Conservation (phyloP, 192 early-diverging fungal species). For the Linnemannia elongata region DNA sequence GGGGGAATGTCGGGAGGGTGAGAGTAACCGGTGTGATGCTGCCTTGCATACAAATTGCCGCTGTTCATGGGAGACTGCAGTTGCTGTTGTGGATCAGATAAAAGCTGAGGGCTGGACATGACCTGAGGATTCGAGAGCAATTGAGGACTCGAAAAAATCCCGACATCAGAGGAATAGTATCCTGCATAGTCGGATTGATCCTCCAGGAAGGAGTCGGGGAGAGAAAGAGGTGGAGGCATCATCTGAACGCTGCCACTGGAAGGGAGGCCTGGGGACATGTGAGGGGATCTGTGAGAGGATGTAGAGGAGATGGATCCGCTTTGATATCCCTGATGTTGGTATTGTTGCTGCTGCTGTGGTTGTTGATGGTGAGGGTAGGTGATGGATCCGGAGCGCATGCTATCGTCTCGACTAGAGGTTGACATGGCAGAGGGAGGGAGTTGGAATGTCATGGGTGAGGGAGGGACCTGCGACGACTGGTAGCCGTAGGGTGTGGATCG, state of each 20-base stretch:
- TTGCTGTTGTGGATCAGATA: not conserved
- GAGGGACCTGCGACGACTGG: slow-evolving; percentile 38
- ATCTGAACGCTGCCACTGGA: not conserved
- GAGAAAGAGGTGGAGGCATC: slow-evolving; percentile 39
- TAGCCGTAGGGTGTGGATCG: slow-evolving; percentile 46
- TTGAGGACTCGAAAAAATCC: slow-evolving; percentile 31
- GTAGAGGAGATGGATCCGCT: slow-evolving; percentile 15
- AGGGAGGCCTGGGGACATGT: slow-evolving; percentile 32
- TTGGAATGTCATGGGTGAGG: slow-evolving; percentile 30
- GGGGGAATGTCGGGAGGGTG: slow-evolving; percentile 9
- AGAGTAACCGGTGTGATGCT: not conserved
- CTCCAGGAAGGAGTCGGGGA: slow-evolving; percentile 46
- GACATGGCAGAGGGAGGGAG: slow-evolving; percentile 50
- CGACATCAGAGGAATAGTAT: slow-evolving; percentile 54
- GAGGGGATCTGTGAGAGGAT: slow-evolving; percentile 40
- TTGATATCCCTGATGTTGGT: not conserved
- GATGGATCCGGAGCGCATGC: slow-evolving; percentile 35
- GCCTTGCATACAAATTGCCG: slow-evolving; percentile 6
- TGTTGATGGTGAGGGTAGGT: slow-evolving; percentile 12
- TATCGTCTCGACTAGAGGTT: slow-evolving; percentile 23
- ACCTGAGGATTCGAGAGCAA: slow-evolving; percentile 3
- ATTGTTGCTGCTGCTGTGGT: slow-evolving; percentile 14
- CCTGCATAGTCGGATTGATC: slow-evolving; percentile 50
- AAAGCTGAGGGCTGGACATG: slow-evolving; percentile 28
- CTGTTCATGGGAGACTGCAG: slow-evolving; percentile 4